Percentiles rank a stretch among this genome's conserved stretches.
These are phyloP conservation scores for Ceratorhiza oryzae-sativae DNA, from an alignment of 1,284 basidiomycete species.

Conservation along the genomic window DNA sequence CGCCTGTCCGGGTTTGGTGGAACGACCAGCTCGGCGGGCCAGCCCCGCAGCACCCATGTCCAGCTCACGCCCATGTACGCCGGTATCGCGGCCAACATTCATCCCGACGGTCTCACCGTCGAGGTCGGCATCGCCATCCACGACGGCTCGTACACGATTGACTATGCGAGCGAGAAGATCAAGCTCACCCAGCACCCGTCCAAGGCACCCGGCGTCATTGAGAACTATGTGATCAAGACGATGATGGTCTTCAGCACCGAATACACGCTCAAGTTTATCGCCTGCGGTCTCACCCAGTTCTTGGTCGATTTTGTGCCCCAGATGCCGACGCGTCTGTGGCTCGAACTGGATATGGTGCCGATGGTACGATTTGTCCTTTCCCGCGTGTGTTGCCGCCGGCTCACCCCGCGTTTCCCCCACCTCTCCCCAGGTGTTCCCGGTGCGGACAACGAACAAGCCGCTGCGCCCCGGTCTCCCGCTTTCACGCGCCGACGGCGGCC, in stretches of 20 bases:
- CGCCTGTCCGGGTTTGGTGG: constrained; percentile 65
- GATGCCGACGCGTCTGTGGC: constrained; percentile 77
- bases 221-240: constrained; percentile 64
- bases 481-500: constrained; percentile 50
- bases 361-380: constrained; percentile 80
- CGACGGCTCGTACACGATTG: constrained; percentile 81
- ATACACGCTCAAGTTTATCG: constrained; percentile 83
- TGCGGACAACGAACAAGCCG: constrained; percentile 67
- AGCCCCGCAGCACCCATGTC: constrained; percentile 44
- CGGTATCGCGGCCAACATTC: constrained; percentile 67
- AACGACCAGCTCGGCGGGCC: constrained; percentile 51
- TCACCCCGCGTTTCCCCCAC: constrained; percentile 76
- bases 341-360: constrained; percentile 77
- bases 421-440: constrained; percentile 57
- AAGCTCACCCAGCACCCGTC: constrained; percentile 54
- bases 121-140: constrained; percentile 79
- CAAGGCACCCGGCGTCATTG: constrained; percentile 59
- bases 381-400: constrained; percentile 73
- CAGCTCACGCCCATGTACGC: constrained; percentile 78
- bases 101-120: constrained; percentile 64
- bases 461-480: constrained; percentile 46
- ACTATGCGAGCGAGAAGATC: constrained; percentile 65
- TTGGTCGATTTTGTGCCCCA: constrained; percentile 63
- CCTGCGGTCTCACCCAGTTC: constrained; percentile 60
- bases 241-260: constrained; percentile 69